Conservation (phyloP, 2,329 filamentous ascomycete species). For the Ceratocystis smalleyi region DNA sequence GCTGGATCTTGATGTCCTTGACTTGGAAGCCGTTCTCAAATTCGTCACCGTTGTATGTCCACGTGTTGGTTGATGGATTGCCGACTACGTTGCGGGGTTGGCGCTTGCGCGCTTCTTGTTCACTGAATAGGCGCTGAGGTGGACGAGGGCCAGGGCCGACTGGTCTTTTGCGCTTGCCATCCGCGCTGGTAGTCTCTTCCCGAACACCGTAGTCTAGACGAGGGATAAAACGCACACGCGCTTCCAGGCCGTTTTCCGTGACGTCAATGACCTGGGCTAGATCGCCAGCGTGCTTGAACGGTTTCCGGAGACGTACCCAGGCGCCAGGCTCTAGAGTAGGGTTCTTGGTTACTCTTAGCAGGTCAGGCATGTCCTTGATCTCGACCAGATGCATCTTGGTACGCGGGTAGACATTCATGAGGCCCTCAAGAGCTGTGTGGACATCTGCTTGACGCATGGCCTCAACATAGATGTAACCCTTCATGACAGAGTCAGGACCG, state of each 20-base stretch:
- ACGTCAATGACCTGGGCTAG: constrained; percentile 85
- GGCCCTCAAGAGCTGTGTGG: constrained; percentile 61
- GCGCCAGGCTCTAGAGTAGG: constrained; percentile 72
- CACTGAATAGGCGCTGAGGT: constrained; percentile 81
- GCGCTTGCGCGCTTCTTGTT: constrained; percentile 79
- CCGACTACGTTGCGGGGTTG: constrained; percentile 48
- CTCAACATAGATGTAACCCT: constrained; percentile 90
- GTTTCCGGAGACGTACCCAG: constrained; percentile 76
- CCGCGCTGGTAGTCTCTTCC: constrained; percentile 47
- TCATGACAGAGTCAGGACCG: constrained; percentile 62
- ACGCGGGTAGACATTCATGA: constrained; percentile 80
- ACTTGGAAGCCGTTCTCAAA: constrained; percentile 88
- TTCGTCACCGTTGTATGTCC: constrained; percentile 73
- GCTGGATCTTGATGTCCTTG: constrained; percentile 83
- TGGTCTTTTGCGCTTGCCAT: constrained; percentile 67
- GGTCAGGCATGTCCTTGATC: constrained; percentile 93
- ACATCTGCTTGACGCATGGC: constrained; percentile 78
- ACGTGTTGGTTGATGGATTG: constrained; percentile 65
- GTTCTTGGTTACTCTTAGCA: constrained; percentile 79
- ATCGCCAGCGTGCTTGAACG: constrained; percentile 71
- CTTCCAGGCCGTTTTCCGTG: constrained; percentile 80
- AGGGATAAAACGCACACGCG: constrained; percentile 74
- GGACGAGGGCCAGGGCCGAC: constrained; percentile 51
- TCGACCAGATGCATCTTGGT: constrained; percentile 77
- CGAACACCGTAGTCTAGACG: constrained; percentile 81